Conservation (phyloP, 257 asterid species). For the Solanum chiquidenum region DNA sequence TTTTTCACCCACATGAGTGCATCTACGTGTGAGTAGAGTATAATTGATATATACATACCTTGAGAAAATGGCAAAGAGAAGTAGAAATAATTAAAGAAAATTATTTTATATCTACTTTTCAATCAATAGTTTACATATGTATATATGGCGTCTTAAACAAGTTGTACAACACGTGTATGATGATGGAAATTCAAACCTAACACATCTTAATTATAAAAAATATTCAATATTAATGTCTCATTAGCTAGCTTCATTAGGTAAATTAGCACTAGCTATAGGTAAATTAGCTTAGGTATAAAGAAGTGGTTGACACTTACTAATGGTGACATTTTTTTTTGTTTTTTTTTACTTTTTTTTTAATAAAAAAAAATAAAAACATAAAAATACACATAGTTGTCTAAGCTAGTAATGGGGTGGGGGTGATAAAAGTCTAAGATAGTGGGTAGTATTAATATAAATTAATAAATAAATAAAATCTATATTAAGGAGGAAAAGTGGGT, state of each 20-base stretch:
- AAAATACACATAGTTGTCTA: neutral
- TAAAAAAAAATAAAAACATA: neutral
- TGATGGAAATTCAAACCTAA: conserved; percentile 28
- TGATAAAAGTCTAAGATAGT: conserved; percentile 31
- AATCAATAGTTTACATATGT: neutral
- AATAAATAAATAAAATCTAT: neutral
- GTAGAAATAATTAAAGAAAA: neutral
- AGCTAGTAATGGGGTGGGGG: neutral
- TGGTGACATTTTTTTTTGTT: neutral
- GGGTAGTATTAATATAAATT: conserved; percentile 3
- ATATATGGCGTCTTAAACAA: conserved; percentile 11
- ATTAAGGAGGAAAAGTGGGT: neutral
- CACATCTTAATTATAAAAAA: neutral
- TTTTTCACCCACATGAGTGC: neutral
- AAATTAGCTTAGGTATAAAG: neutral
- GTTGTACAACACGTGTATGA: conserved; percentile 28
- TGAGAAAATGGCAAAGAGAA: neutral
- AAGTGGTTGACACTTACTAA: conserved; percentile 11
- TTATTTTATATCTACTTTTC: neutral
- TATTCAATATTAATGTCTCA: neutral
- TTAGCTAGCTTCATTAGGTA: neutral
- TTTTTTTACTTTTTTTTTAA: neutral
- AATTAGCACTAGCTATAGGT: neutral
- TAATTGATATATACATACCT: neutral
- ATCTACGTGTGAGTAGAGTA: neutral